phyloP scores from a whole-genome alignment of 1,284 basidiomycete species.

The Amylostereum areolatum region DNA sequence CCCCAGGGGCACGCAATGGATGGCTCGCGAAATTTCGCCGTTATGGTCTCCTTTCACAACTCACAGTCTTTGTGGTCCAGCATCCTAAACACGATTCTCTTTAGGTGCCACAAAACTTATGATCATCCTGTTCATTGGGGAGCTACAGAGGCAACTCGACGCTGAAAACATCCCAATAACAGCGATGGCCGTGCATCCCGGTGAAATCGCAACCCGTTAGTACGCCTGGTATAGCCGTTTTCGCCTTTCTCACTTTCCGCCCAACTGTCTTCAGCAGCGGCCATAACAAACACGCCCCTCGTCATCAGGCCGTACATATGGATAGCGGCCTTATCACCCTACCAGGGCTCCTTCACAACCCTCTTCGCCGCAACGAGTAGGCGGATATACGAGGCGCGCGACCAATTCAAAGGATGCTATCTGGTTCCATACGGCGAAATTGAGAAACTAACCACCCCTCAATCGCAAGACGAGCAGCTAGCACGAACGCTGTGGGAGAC shows the following conservation, averaged over 20 bases:
- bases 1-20: constrained; percentile 16
- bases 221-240: no score
- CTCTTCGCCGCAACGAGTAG: neutral
- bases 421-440: neutral
- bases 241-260: no score
- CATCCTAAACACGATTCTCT: neutral
- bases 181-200: constrained; percentile 12
- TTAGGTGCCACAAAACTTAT: constrained; percentile 28
- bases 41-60: constrained; percentile 30
- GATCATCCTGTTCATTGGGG: constrained; percentile 20
- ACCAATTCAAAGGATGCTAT: neutral
- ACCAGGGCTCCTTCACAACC: neutral
- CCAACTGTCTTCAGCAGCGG: neutral
- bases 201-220: neutral
- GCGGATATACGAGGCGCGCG: neutral
- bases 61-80: neutral
- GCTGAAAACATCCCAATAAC: constrained; percentile 24
- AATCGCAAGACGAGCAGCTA: neutral
- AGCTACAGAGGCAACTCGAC: constrained; percentile 24
- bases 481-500: neutral
- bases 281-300: neutral
- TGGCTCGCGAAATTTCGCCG: constrained; percentile 21
- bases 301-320: neutral
- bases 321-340: neutral
- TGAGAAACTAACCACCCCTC: neutral